Evolutionary conservation across 176 grass and related monocot genomes (phyloP), one percentile per base, ranked within the genome.

Genomic region (Ensete ventricosum): DNA sequence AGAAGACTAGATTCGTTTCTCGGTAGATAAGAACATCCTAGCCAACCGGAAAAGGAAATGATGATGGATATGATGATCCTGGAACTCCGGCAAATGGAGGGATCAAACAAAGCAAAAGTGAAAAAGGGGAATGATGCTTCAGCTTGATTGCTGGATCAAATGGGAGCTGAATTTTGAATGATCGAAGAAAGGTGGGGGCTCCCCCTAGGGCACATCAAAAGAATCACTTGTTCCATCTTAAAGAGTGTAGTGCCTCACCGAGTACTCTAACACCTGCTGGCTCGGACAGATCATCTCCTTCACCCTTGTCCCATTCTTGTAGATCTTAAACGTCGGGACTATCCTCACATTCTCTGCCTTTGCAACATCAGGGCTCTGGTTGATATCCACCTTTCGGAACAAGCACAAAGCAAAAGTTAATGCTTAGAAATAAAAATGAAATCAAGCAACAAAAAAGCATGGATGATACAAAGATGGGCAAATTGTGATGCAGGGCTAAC

Each of bases 281-380:
- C 59, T 91, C 14, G 95, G 95, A 78, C 90, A 98, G 66, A 98
- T 89, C 86, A 98, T 98, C 88, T 99, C 95, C 86, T 99, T 99
- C 78, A 91, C 83, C 69, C 73, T 84, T 57, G 53, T 77, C 71
- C 95, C 88, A 5, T 85, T 81, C 83, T 94, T 99, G 86, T 94
- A 99, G 77, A 99, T 91, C 90, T 99, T 99, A 67, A 99, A 99
- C 22, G 91, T 94, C 0, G 95, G 95, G 67, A 94, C 84, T 49
- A 89, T 83, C 13, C 88, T 86, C 52, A 99, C 88, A 19, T 88
- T 94, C 86, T 99, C 95, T 64, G 80, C 53, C 83, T 70, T 94
- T 7, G 90, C 88, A 48, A 99, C 83, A 52, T 73, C 59, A 51
- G 84, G 86, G 67, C 54, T 91, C 53, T 83, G 79, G 74, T 91